These are phyloP conservation scores for Microbotryum lychnidis-dioicae DNA, from an alignment of 1,284 basidiomycete species.

Conservation along the genomic window DNA sequence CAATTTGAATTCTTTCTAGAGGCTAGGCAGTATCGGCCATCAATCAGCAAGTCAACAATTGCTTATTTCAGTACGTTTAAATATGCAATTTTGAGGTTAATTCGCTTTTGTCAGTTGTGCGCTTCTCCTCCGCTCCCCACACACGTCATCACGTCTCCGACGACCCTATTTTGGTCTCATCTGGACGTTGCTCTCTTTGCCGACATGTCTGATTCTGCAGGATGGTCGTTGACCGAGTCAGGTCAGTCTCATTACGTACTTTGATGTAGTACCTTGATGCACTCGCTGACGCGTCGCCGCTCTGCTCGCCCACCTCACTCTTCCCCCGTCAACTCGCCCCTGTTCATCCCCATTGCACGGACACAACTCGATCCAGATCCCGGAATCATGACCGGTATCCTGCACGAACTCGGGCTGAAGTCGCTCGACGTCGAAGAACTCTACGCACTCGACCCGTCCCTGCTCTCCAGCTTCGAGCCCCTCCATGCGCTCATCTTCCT, in stretches of 20 bases:
- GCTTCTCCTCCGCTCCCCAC: no score
- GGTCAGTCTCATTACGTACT: conserved; percentile 1
- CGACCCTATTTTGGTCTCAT: no score
- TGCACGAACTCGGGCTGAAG: conserved; percentile 44
- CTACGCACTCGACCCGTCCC: conserved; percentile 70
- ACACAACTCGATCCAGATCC: conserved; percentile 35
- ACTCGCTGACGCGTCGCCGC: conserved; percentile 2
- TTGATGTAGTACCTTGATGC: conserved; percentile 1
- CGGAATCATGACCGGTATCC: conserved; percentile 44
- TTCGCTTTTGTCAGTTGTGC: no score
- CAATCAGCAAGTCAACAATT: no score
- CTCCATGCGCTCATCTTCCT: conserved; percentile 82
- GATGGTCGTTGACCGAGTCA: conserved; percentile 44
- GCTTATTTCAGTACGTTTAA: no score
- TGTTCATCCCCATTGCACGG: neutral
- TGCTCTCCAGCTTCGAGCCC: conserved; percentile 63
- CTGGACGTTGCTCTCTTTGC: no score
- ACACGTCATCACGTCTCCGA: no score
- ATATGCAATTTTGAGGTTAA: no score
- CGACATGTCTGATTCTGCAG: conserved; percentile 20
- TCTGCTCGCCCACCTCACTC: neutral
- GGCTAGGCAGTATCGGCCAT: no score
- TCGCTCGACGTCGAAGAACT: conserved; percentile 50
- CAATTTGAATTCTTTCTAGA: no score
- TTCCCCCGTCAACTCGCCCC: neutral